Base-by-base conservation (phyloP, 2,329 filamentous ascomycete species). In the Chaetomium sp. region DNA sequence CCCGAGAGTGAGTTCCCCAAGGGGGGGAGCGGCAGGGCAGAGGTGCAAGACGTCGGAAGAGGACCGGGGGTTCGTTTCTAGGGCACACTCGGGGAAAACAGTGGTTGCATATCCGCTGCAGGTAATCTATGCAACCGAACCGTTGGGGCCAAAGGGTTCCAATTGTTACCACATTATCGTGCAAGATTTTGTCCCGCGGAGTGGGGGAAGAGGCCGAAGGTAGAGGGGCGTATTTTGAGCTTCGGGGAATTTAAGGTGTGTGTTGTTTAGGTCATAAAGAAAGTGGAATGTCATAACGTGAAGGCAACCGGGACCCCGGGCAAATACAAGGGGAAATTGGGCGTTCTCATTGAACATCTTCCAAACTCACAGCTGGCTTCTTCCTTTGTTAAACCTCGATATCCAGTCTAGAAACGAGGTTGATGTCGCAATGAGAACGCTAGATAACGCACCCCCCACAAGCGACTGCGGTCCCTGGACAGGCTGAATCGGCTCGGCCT, bases 401-500 rank as follows among this genome's bases (percentile, higher is more conserved):
- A 34, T 47, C 12, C 6, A 32, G 32, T 33, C 46, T 14, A 44
- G 19, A 47, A n/a, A 35, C 42, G 52, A 49, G 37, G 49, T 57
- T 48, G 48, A 52, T 53, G 51, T 48, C 48, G 55, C 51, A 43
- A 47, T 40, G 44, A 33, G 37, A 44, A 40, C 19, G 14, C 6
- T 37, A 41, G 49, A 55, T 41, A 41, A 40, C 44, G 55, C 44
- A 36, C 12, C 42, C 41, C 42, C 37, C 42, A 35, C 45, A 9
- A 50, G 14, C 46, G 46, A 50, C 38, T 41, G 14, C 49, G 35
- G 49, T 36, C 38, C 34, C 42, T 6, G 27, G 53, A 54, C 53
- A 56, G 51, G 47, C 51, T 56, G 57, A 55, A 59, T 56, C 53
- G 53, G 57, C 51, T 56, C 40, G 50, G 45, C 47, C 43, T 49